Evolutionary conservation across 495 filamentous ascomycete species (phyloP), one percentile per base, ranked within the genome.

Genomic region (Neurospora sp.): DNA sequence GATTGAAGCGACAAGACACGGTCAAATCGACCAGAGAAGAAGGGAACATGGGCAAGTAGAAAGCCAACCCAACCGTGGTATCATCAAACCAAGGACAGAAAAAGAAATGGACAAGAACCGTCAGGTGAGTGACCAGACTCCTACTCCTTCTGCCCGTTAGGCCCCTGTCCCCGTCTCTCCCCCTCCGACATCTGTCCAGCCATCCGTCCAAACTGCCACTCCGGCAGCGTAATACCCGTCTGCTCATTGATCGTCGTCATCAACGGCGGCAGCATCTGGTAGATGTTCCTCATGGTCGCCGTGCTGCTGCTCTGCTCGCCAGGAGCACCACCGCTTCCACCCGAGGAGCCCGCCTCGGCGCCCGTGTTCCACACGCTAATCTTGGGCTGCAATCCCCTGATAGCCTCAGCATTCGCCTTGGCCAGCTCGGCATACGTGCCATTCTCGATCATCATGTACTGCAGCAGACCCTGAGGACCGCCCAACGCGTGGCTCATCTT

Each of bases 351-450:
- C 12, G 78, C 80, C 71, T 84, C 83, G 69, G 81, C 80, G 27
- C 91, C 92, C 40, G 93, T 94, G 80, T 94, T 94, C 93, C 93
- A 96, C 11, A 93, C 87, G 69, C 89, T 93, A 82, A 96, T 96
- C 89, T 94, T 96, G 72, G 93, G 93, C 77, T 93, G 88, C 76
- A 96, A 82, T 69, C 93, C 93, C 62, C 89, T 84, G 81, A 96
- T 87, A 31, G 92, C 93, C 46, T 84, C 76, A 31, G 90, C 93
- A 76, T 92, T 92, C 59, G 89, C 89, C 75, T 89, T 88, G 72
- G 90, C 90, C 62, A 92, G 86, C 75, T 88, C 83, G 70, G 88
- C 84, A 75, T 90, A 91, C 2, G 88, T 88, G 75, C 87, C 87
- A 78, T 90, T 89, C 82, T 92, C 87, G 78, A 92, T 89, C 90